These are phyloP conservation scores for Coniferiporia sulphurascens DNA, from an alignment of 1,284 basidiomycete genomes.

Conservation along the genomic window DNA sequence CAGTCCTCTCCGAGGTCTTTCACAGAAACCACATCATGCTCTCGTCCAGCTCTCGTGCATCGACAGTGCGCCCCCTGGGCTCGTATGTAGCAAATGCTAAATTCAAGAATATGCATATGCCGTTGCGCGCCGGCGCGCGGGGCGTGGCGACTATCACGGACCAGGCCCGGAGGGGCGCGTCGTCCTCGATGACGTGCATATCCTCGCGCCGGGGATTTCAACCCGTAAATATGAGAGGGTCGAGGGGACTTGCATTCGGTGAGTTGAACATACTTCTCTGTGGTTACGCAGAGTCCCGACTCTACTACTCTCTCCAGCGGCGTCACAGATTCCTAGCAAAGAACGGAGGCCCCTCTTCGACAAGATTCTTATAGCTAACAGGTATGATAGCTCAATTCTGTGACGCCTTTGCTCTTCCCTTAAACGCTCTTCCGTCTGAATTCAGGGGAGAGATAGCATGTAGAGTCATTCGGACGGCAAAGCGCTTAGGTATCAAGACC, in stretches of 20 bases:
- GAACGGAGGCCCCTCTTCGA: slow-evolving; percentile 15
- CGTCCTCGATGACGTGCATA: too few species aligned
- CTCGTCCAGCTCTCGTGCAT: slow-evolving; percentile 2
- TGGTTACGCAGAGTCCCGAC: too few species aligned
- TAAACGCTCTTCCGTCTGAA: not conserved
- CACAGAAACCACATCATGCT: slow-evolving; percentile 8
- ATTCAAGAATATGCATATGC: not conserved
- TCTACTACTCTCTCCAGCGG: not conserved
- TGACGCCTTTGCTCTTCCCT: not conserved
- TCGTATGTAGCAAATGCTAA: not conserved
- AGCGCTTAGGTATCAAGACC: slow-evolving; percentile 81
- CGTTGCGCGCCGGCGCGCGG: not conserved
- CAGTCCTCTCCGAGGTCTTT: not conserved
- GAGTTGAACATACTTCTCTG: too few species aligned
- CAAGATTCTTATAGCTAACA: slow-evolving; percentile 66
- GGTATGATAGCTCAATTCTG: slow-evolving; percentile 37
- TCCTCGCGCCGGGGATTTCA: too few species aligned
- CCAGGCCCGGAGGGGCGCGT: too few species aligned
- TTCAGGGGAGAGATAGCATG: slow-evolving; percentile 92
- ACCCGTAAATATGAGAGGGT: too few species aligned
- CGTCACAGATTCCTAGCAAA: not conserved
- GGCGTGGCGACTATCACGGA: not conserved
- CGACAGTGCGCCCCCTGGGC: not conserved
- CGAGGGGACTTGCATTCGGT: slow-evolving; percentile 2
- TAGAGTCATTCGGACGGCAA: slow-evolving; percentile 87